Percentiles rank a stretch among this genome's conserved stretches.
These are phyloP conservation scores for Arachis hypogaea DNA, from an alignment of 306 rosid species.

Conservation along the genomic window DNA sequence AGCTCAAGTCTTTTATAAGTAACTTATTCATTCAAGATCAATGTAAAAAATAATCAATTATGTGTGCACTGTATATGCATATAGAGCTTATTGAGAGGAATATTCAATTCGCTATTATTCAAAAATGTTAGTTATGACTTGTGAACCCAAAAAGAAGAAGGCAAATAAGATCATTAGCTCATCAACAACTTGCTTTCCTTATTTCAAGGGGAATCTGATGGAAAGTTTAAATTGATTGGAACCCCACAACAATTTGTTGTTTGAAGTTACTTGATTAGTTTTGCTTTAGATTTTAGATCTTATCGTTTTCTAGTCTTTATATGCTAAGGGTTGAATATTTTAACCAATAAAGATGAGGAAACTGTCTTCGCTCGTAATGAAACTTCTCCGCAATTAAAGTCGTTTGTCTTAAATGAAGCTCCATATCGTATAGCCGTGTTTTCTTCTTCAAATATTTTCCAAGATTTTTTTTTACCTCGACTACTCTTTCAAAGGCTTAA, in stretches of 20 bases:
- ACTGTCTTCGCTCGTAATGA: constrained; percentile 26
- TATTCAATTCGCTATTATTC: too few relatives aligned
- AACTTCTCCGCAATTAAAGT: constrained; percentile 50
- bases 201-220: constrained; percentile 30
- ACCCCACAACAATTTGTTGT: constrained; percentile 30
- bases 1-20: too few relatives aligned
- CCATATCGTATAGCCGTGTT: too few relatives aligned
- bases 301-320: constrained; percentile 27
- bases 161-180: background rate
- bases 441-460: too few relatives aligned
- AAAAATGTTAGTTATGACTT: too few relatives aligned
- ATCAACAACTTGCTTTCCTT: constrained; percentile 27
- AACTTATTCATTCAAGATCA: too few relatives aligned
- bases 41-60: too few relatives aligned
- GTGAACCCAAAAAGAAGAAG: background rate
- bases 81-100: too few relatives aligned
- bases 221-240: constrained; percentile 38
- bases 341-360: background rate
- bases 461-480: too few relatives aligned
- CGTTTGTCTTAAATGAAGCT: background rate
- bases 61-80: too few relatives aligned
- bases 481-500: too few relatives aligned
- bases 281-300: constrained; percentile 34
- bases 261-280: constrained; percentile 34
- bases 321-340: constrained; percentile 28